These are phyloP conservation scores for Wickerhamiella alocasiicola DNA, from an alignment of 805 yeast genomes.

Conservation along the genomic window DNA sequence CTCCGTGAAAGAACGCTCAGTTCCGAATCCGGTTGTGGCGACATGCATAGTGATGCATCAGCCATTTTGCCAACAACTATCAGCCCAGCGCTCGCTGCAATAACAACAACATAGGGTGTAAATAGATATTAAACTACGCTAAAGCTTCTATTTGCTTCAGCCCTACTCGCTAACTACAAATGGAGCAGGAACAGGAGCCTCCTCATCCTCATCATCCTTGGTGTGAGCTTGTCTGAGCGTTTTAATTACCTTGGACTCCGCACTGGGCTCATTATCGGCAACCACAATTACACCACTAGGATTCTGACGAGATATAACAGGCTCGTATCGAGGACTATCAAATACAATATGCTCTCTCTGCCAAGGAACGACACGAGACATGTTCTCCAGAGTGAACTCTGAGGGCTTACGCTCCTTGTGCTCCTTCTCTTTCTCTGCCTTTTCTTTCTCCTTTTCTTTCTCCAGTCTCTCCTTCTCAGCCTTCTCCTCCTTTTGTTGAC, in stretches of 20 bases:
- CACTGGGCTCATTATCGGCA: conserved; percentile 23
- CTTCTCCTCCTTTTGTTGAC: conserved; percentile 69
- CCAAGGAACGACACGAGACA: conserved; percentile 80
- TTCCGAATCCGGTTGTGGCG: too few relatives aligned
- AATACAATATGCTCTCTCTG: conserved; percentile 79
- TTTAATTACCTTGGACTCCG: conserved; percentile 51
- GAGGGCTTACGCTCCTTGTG: conserved; percentile 41
- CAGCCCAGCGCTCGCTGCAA: too few relatives aligned
- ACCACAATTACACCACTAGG: conserved; percentile 28
- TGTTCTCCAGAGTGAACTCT: conserved; percentile 51
- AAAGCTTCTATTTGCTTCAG: too few relatives aligned
- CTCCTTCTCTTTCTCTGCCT: conserved; percentile 32
- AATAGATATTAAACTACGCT: too few relatives aligned
- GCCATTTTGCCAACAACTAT: too few relatives aligned
- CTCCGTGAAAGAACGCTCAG: too few relatives aligned
- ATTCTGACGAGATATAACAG: conserved; percentile 48
- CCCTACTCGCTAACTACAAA: too few relatives aligned
- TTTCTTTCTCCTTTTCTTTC: conserved; percentile 25
- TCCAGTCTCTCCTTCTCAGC: conserved; percentile 35
- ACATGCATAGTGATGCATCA: too few relatives aligned
- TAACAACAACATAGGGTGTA: too few relatives aligned
- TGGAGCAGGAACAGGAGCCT: conserved; percentile 36
- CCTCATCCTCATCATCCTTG: conserved; percentile 56
- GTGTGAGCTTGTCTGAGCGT: conserved; percentile 83
- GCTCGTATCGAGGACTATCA: conserved; percentile 58